phyloP scores from a whole-genome alignment of 352 stramenopile species.

The Phytophthora idaei region DNA sequence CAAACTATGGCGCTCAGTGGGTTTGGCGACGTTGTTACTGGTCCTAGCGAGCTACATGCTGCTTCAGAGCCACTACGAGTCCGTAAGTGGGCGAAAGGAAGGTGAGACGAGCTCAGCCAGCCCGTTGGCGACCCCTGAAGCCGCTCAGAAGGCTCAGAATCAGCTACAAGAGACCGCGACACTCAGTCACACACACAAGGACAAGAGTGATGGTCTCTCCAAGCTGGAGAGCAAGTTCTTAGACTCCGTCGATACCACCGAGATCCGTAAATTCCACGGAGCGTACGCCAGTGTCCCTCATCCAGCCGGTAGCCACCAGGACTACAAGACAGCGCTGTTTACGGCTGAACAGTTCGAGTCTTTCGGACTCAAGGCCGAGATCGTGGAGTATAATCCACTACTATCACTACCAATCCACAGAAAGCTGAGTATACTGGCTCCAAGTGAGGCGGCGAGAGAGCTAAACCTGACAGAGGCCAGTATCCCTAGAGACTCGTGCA shows the following conservation, averaged over 20 bases:
- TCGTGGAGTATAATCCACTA: slow-evolving; percentile 70
- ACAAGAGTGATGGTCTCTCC: slow-evolving; percentile 30
- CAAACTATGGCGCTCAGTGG: slow-evolving; percentile 23
- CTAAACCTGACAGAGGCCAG: slow-evolving; percentile 65
- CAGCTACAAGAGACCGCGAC: slow-evolving; percentile 4
- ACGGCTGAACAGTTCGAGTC: slow-evolving; percentile 59
- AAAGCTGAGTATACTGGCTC: slow-evolving; percentile 51
- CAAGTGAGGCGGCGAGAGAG: slow-evolving; percentile 30
- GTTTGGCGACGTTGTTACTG: slow-evolving; percentile 23
- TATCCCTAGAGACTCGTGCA: slow-evolving; percentile 72
- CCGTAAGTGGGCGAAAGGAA: neutral
- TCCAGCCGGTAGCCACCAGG: slow-evolving; percentile 46
- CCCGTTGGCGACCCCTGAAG: neutral
- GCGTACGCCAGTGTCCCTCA: slow-evolving; percentile 52
- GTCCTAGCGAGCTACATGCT: slow-evolving; percentile 29
- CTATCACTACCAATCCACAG: slow-evolving; percentile 69
- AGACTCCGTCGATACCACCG: slow-evolving; percentile 27
- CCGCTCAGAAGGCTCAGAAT: slow-evolving; percentile 3
- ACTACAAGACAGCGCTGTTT: slow-evolving; percentile 69
- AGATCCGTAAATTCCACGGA: slow-evolving; percentile 35
- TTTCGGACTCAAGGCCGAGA: slow-evolving; percentile 67
- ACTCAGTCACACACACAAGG: slow-evolving; percentile 28
- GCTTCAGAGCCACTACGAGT: slow-evolving; percentile 26
- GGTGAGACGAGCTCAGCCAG: neutral
- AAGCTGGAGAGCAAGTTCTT: slow-evolving; percentile 31